Evolutionary conservation across 805 yeast genomes (phyloP), one percentile per base, ranked within the genome.

Genomic region (Lipomyces starkeyi): DNA sequence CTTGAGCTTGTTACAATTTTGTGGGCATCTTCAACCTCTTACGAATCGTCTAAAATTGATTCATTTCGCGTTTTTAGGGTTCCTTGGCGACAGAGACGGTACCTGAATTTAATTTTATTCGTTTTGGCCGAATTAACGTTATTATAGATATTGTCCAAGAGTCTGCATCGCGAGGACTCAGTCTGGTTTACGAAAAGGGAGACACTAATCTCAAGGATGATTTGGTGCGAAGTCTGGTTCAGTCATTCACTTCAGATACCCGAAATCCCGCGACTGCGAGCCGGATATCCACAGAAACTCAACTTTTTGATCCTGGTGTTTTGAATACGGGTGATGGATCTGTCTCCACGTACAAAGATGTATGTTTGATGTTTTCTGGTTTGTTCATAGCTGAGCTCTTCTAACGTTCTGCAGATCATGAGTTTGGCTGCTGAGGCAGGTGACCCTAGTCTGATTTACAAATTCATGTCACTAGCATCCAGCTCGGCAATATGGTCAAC

Each of bases 351-450:
- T 94, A 94, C 77, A 91, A 90, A 74, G 99, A 94, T 78, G 91
- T 94, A 32, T 20, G 70, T 13, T n/a, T 61, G 25, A 54, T 25
- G 40, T 5, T 25, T 40, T 3, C 6, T 43, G 27, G 6, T n/a
- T 27, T n/a, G 9, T 29, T 57, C 20, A 55, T 55, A 27, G 14
- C 20, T 53, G 34, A 54, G 34, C 7, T 43, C 22, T 17, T 43
- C 20, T 43, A 43, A 43, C 49, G 49, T 22, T 27, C 17, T 47
- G 14, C 29, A 66, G 69, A 69, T 69, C 37, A 82, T 94, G 73
- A 91, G 83, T 73, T 81, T 94, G 61, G 98, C 99, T 0, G 87
- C 95, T 0, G 99, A 94, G 76, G 96, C 93, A 9, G 98, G 98
- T 35, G 97, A 94, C 78, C 97, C 98, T 14, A 86, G 95, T 72